Conservation (phyloP, 176 grass and related monocot genomes). For the Luzula sylvatica region DNA sequence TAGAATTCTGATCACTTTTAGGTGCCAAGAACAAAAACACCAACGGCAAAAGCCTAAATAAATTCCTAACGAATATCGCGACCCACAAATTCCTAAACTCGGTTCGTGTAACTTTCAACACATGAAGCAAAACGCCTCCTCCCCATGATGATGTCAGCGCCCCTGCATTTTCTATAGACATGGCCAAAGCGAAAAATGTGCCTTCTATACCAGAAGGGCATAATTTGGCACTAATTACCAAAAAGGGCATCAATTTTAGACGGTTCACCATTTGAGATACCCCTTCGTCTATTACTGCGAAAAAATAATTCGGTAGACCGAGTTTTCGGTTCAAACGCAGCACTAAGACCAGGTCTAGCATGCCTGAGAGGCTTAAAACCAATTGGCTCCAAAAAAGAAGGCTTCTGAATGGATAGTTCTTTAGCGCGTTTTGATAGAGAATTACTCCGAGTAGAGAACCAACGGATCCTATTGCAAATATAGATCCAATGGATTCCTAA, state of each 20-base stretch:
- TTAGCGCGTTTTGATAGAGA: constrained; percentile 70
- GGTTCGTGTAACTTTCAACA: constrained; percentile 62
- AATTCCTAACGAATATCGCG: constrained; percentile 55
- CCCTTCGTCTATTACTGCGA: constrained; percentile 69
- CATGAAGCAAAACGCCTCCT: constrained; percentile 62
- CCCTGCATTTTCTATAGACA: constrained; percentile 77
- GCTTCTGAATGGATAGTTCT: constrained; percentile 39
- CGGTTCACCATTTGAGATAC: constrained; percentile 64
- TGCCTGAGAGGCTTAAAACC: constrained; percentile 54
- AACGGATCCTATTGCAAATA: constrained; percentile 62
- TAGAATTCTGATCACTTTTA: constrained; percentile 45
- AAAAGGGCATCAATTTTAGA: constrained; percentile 71
- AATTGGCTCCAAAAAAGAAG: constrained; percentile 72
- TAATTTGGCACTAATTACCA: constrained; percentile 75
- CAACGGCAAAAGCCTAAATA: constrained; percentile 52
- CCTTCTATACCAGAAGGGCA: constrained; percentile 73
- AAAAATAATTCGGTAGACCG: constrained; percentile 74
- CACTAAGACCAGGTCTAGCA: constrained; percentile 70
- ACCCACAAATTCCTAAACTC: constrained; percentile 79
- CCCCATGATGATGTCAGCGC: constrained; percentile 46
- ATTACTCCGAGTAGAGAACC: constrained; percentile 63
- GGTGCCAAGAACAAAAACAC: constrained; percentile 58
- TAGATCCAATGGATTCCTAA: constrained; percentile 67
- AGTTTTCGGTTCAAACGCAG: constrained; percentile 59
- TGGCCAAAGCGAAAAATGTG: constrained; percentile 68